Evolutionary conservation across 176 grass and related monocot genomes (phyloP).

Genomic region (Dactylis glomerata): DNA sequence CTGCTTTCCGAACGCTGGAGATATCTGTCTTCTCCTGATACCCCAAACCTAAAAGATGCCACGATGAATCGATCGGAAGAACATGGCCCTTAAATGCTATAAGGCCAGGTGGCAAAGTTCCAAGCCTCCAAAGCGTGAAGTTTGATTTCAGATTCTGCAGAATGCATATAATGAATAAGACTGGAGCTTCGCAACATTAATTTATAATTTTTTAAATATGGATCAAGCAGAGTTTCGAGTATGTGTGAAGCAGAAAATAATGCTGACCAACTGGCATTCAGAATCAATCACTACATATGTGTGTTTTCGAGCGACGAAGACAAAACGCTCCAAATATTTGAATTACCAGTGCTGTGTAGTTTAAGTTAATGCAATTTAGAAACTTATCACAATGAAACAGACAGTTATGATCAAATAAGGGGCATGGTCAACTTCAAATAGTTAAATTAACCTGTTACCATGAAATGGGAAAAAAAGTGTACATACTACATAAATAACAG

Average conservation of each 20-base stretch:
- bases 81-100: constrained; percentile 93
- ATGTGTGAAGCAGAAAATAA: constrained; percentile 13
- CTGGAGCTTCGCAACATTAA: not conserved
- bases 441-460: not conserved
- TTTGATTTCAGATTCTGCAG: constrained; percentile 94
- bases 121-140: constrained; percentile 94
- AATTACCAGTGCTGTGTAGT: not conserved
- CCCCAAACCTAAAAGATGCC: constrained; percentile 93
- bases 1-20: constrained; percentile 60
- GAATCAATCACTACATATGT: not conserved
- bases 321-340: not conserved
- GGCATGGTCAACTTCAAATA: not conserved
- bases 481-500: not conserved
- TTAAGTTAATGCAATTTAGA: not conserved
- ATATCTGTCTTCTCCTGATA: constrained; percentile 96
- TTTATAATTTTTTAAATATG: not conserved
- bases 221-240: not conserved
- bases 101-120: constrained; percentile 91
- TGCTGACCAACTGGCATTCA: not conserved
- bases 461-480: constrained; percentile 11
- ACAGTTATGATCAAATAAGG: not conserved
- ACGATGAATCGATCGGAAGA: constrained; percentile 76
- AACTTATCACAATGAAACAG: not conserved
- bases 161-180: not conserved
- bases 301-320: constrained; percentile 1